Conservation (phyloP, 106 monocot genomes). For the Cymbidium sinense region DNA sequence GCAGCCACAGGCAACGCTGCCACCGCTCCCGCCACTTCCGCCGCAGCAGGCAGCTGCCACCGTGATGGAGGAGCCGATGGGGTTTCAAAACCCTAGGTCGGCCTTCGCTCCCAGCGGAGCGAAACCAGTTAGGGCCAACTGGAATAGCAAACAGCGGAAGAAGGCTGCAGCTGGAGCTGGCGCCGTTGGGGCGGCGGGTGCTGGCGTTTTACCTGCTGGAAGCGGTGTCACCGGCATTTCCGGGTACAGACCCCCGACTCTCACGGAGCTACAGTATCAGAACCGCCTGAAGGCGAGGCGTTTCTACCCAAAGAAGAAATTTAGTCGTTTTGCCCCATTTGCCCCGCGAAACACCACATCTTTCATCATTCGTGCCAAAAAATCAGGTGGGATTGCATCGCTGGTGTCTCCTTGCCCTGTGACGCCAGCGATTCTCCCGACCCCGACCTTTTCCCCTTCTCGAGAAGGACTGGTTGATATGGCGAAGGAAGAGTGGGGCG, state of each 20-base stretch:
- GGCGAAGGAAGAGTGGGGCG: slow-evolving; percentile 99
- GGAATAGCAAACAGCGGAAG: slow-evolving; percentile 56
- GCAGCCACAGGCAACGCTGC: slow-evolving; percentile 4
- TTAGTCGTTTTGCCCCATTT: slow-evolving; percentile 54
- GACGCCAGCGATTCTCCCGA: slow-evolving; percentile 92
- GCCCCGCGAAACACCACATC: slow-evolving; percentile 94
- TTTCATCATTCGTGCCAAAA: slow-evolving; percentile 93
- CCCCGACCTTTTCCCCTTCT: slow-evolving; percentile 78
- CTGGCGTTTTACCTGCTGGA: not conserved
- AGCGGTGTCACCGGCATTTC: not conserved
- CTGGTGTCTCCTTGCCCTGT: slow-evolving; percentile 90
- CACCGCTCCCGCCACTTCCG: slow-evolving; percentile 17
- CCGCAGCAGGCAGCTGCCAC: not conserved
- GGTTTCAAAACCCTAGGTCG: slow-evolving; percentile 28
- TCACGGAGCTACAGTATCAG: slow-evolving; percentile 80
- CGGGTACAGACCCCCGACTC: slow-evolving; percentile 59
- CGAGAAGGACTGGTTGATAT: slow-evolving; percentile 86
- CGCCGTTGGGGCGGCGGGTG: not conserved
- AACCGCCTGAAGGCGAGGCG: slow-evolving; percentile 76
- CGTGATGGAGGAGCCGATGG: slow-evolving; percentile 29
- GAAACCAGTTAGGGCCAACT: slow-evolving; percentile 34
- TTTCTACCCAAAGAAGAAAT: slow-evolving; percentile 82
- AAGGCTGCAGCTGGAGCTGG: slow-evolving; percentile 4
- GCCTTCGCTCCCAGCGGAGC: slow-evolving; percentile 16
- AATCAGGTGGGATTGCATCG: slow-evolving; percentile 87